A percentile compares a stretch with the other conserved stretches of the same genome.
Conservation (phyloP, 306 rosid species). For the Potentilla sterilis region DNA sequence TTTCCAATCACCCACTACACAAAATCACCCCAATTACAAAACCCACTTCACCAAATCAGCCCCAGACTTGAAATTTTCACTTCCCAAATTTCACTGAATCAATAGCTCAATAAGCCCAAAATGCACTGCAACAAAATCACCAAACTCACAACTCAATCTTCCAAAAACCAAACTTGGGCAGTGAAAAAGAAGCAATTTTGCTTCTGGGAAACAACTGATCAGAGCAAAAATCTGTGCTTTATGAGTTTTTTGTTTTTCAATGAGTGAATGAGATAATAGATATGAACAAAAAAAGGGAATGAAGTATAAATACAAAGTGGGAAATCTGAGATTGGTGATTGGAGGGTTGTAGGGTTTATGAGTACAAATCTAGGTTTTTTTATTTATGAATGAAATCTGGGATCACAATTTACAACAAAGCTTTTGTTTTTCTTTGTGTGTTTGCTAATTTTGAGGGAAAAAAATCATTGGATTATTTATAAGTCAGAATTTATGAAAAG, state of each 20-base stretch:
- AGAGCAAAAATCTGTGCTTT: constrained; percentile 3
- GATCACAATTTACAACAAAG: constrained; percentile 35
- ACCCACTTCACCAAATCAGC: constrained; percentile 36
- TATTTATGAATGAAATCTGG: constrained; percentile 40
- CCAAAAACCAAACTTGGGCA: constrained; percentile 13
- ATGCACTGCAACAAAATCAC: constrained; percentile 33
- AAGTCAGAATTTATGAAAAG: not conserved
- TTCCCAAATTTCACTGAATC: constrained; percentile 26
- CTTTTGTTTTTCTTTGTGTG: not conserved
- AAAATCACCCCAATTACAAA: constrained; percentile 13
- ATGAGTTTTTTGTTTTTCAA: not conserved
- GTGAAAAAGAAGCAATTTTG: constrained; percentile 13
- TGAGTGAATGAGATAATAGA: not conserved
- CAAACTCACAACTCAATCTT: constrained; percentile 33
- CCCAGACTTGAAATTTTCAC: constrained; percentile 24
- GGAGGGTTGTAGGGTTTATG: constrained; percentile 27
- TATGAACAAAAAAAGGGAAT: not conserved
- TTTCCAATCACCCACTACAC: not conserved
- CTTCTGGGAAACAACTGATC: constrained; percentile 18
- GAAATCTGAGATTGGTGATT: constrained; percentile 35
- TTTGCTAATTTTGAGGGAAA: constrained; percentile 39
- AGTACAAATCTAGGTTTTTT: constrained; percentile 33
- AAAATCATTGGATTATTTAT: constrained; percentile 35
- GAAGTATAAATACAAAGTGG: constrained; percentile 14
- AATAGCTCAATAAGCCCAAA: constrained; percentile 21